phyloP scores from a whole-genome alignment of 768 basidiomycete genomes.

The Russula foetens region DNA sequence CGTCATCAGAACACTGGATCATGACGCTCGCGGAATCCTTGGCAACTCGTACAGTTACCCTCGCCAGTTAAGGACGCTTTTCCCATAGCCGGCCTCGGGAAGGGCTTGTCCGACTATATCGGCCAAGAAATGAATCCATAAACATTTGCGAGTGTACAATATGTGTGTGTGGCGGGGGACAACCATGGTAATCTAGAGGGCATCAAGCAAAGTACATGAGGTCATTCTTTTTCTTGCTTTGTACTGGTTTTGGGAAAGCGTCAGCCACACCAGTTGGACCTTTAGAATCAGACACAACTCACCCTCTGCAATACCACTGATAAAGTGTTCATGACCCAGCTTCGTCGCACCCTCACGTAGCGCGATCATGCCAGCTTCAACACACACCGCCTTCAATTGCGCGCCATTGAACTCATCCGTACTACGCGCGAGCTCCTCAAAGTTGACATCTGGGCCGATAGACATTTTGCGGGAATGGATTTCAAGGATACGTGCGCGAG shows the following conservation, averaged over 20 bases:
- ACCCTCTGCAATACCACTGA: slow-evolving; percentile 88
- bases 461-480: slow-evolving; percentile 98
- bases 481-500: slow-evolving; percentile 92
- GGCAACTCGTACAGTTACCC: not conserved
- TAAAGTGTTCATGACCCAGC: slow-evolving; percentile 90
- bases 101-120: not conserved
- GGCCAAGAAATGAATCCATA: not conserved
- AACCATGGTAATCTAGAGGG: slow-evolving; percentile 2
- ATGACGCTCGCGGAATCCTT: no score
- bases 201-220: slow-evolving; percentile 86
- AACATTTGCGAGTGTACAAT: slow-evolving; percentile 10
- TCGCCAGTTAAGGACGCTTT: not conserved
- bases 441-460: slow-evolving; percentile 82
- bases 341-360: slow-evolving; percentile 86
- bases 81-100: no score
- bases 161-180: slow-evolving; percentile 4
- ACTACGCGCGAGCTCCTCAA: slow-evolving; percentile 90
- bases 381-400: slow-evolving; percentile 94
- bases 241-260: slow-evolving; percentile 49
- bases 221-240: slow-evolving; percentile 99
- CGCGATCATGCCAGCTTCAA: slow-evolving; percentile 99
- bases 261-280: slow-evolving; percentile 7
- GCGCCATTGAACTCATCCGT: slow-evolving; percentile 99
- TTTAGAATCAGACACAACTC: slow-evolving; percentile 21
- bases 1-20: no score